Evolutionary conservation across 306 rosid species (phyloP), one percentile per base, ranked within the genome.

Genomic region (Luffa aegyptiaca): DNA sequence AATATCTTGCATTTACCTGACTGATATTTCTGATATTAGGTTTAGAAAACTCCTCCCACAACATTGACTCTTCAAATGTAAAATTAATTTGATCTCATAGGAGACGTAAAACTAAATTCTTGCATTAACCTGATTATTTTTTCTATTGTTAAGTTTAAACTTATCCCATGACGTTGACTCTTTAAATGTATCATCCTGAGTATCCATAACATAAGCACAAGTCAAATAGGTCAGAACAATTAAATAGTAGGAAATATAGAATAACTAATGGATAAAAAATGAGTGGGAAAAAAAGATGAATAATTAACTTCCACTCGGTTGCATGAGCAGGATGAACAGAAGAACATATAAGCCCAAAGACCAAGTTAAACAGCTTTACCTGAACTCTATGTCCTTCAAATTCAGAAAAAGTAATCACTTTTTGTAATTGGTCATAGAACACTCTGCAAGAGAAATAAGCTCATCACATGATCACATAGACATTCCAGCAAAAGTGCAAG

Each of bases 381-480:
- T 89, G 90, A 82, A 82, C 88, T 56, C 14, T 87, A 83, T 86
- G 88, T 82, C 81, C 92, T 64, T 74, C 92, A 71, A 56, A 84
- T 80, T 92, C 98, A 61, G 86, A 41, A 64, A 91, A 76, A 79
- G 70, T 79, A 77, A 92, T 69, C 39, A 80, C 79, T 41, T 91
- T 86, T 73, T 90, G 96, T 61, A 95, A 84, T 80, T 92, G 88
- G 80, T 87, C 86, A 61, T 69, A 83, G 86, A 92, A 92, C 61
- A 91, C 92, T 88, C 98, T 95, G 86, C 84, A 75, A 80, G 66
- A 36, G 58, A 75, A 81, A 75, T 46, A n/a, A 44, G 52, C 17
- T 20, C 21, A 75, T 36, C 79, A 35, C 6, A 33, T 33, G 18
- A 75, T 36, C 79, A 35, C 6, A 33, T 33, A 36, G 20, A 37